A percentile compares a stretch with the other conserved stretches of the same genome.
Conservation (phyloP, 176 grass and related monocot genomes). For the Avena atlantica region DNA sequence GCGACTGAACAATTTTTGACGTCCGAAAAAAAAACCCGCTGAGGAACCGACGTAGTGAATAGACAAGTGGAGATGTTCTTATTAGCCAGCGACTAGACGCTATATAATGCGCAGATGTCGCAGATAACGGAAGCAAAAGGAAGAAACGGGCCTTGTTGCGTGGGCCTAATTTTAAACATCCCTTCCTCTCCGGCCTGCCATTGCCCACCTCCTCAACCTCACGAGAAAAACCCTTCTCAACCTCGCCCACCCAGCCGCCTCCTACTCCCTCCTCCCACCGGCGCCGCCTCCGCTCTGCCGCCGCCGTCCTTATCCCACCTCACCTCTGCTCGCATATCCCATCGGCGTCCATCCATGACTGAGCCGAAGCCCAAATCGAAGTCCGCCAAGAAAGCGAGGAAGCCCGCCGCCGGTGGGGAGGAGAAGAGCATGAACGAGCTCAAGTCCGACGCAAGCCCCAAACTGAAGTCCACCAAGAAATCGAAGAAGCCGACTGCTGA, state of each 20-base stretch:
- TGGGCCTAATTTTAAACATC: background rate
- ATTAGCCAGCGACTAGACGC: no score
- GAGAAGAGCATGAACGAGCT: conserved; percentile 47
- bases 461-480: conserved; percentile 44
- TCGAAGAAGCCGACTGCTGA: conserved; percentile 38
- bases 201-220: background rate
- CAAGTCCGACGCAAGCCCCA: conserved; percentile 64
- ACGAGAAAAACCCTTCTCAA: conserved; percentile 11
- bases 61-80: no score
- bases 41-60: no score
- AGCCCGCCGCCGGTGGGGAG: conserved; percentile 29
- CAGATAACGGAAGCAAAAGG: background rate
- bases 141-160: background rate
- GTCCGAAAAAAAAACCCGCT: no score
- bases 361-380: conserved; percentile 35
- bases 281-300: background rate
- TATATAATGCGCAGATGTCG: no score
- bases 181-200: background rate
- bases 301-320: background rate
- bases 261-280: background rate
- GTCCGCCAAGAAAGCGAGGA: conserved; percentile 48
- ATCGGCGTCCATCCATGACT: conserved; percentile 28
- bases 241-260: conserved; percentile 1
- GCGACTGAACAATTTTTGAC: no score
- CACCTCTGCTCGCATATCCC: background rate